A percentile compares a stretch with the other conserved stretches of the same genome.
Conservation (phyloP, 108 stramenopile genomes). For the Fistulifera pelliculosa region DNA sequence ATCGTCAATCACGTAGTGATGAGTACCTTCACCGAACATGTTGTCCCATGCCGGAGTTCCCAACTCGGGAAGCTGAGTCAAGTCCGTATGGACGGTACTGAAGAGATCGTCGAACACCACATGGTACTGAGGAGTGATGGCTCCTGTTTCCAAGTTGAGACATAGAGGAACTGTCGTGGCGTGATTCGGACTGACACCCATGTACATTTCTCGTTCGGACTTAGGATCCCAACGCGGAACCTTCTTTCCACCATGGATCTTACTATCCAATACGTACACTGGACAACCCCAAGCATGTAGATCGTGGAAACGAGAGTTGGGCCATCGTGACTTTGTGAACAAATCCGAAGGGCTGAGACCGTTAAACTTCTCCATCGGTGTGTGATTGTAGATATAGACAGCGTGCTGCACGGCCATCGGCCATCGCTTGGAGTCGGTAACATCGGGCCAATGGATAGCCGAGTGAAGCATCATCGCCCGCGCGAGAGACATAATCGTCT, state of each 20-base stretch:
- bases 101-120: constrained; percentile 37
- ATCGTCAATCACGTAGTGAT: constrained; percentile 4
- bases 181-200: constrained; percentile 11
- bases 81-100: constrained; percentile 17
- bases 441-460: constrained; percentile 31
- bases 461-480: constrained; percentile 32
- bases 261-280: constrained; percentile 20
- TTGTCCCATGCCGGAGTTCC: constrained; percentile 13
- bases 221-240: constrained; percentile 22
- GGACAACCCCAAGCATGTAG: constrained; percentile 35
- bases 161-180: constrained; percentile 8
- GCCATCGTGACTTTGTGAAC: constrained; percentile 15
- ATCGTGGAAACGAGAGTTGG: constrained; percentile 4
- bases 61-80: constrained; percentile 8
- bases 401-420: constrained; percentile 37
- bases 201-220: constrained; percentile 14
- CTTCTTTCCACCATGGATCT: constrained; percentile 21
- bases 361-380: constrained; percentile 9
- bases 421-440: constrained; percentile 18
- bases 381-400: constrained; percentile 21
- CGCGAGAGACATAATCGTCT: constrained; percentile 24
- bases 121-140: constrained; percentile 29
- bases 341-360: constrained; percentile 13
- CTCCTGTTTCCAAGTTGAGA: constrained; percentile 11
- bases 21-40: constrained; percentile 16